phyloP scores from a whole-genome alignment of 805 yeast species.

The Myxozyma lipomycoides region DNA sequence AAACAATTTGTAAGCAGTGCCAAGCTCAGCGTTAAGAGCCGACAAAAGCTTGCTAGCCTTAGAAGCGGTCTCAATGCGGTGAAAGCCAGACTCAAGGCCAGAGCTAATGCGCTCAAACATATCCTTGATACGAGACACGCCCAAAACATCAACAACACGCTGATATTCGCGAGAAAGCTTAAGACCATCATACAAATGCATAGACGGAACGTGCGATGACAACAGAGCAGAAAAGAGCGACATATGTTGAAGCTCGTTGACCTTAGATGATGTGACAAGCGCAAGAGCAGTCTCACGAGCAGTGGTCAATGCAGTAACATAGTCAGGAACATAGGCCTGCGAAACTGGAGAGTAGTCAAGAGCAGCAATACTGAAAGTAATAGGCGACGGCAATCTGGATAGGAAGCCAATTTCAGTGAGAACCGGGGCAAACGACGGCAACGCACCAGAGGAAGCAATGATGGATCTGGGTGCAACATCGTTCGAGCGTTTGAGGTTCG shows the following conservation, averaged over 20 bases:
- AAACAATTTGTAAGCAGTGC: slow-evolving; percentile 55
- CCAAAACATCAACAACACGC: slow-evolving; percentile 32
- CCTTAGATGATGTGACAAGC: slow-evolving; percentile 62
- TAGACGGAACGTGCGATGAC: slow-evolving; percentile 50
- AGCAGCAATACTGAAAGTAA: slow-evolving; percentile 72
- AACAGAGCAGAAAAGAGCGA: slow-evolving; percentile 62
- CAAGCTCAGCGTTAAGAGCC: slow-evolving; percentile 52
- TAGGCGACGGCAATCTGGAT: slow-evolving; percentile 46
- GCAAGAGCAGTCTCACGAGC: slow-evolving; percentile 64
- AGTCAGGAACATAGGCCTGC: slow-evolving; percentile 58
- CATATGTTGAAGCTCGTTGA: slow-evolving; percentile 62
- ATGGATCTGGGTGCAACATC: slow-evolving; percentile 41
- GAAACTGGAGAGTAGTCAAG: slow-evolving; percentile 57
- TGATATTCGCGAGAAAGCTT: slow-evolving; percentile 52
- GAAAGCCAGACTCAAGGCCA: slow-evolving; percentile 10
- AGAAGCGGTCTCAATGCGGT: slow-evolving; percentile 19
- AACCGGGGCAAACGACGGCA: slow-evolving; percentile 63
- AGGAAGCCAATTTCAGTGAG: slow-evolving; percentile 41
- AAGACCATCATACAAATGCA: slow-evolving; percentile 80
- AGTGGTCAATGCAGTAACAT: slow-evolving; percentile 53
- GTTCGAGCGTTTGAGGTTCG: slow-evolving; percentile 15
- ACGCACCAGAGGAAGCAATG: slow-evolving; percentile 63
- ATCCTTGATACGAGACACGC: slow-evolving; percentile 36
- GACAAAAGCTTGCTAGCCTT: slow-evolving; percentile 37
- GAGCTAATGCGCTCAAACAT: slow-evolving; percentile 24